These are phyloP conservation scores for Ceratocystis ficicola DNA, from an alignment of 2,329 filamentous ascomycete genomes.

Conservation along the genomic window DNA sequence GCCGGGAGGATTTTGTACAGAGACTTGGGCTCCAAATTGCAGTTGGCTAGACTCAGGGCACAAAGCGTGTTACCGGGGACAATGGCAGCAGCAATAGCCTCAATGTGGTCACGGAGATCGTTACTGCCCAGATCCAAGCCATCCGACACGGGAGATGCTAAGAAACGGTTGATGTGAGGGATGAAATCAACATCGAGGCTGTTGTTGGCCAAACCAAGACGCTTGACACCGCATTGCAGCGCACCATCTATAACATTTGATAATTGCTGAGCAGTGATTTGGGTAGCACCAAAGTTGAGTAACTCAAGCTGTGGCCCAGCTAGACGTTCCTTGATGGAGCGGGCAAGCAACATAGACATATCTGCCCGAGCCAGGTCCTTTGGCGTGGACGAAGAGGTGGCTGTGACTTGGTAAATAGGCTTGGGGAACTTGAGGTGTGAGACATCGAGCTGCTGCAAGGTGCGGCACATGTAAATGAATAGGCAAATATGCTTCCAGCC, in stretches of 20 bases:
- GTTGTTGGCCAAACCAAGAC: constrained; percentile 76
- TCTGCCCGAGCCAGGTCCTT: constrained; percentile 40
- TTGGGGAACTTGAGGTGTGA: constrained; percentile 69
- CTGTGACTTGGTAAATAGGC: constrained; percentile 22
- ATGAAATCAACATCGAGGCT: constrained; percentile 61
- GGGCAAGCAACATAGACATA: constrained; percentile 51
- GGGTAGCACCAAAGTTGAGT: constrained; percentile 70
- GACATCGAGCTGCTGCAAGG: constrained; percentile 73
- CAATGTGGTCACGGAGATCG: constrained; percentile 45
- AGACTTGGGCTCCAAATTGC: constrained; percentile 61
- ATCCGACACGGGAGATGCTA: constrained; percentile 66
- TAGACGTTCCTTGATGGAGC: constrained; percentile 62
- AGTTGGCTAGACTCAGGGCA: constrained; percentile 74
- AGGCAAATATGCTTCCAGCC: constrained; percentile 87
- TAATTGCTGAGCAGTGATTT: constrained; percentile 57
- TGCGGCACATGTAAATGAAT: constrained; percentile 81
- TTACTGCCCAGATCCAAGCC: constrained; percentile 86
- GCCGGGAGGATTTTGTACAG: constrained; percentile 65
- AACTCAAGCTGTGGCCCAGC: constrained; percentile 68
- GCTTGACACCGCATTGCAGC: constrained; percentile 62
- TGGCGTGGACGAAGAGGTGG: constrained; percentile 24
- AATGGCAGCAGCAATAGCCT: constrained; percentile 49
- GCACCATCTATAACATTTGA: constrained; percentile 68
- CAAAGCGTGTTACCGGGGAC: constrained; percentile 10
- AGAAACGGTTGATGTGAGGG: constrained; percentile 61